phyloP scores from a whole-genome alignment of 177 flowering plant genomes.

The Vitis hybrid region DNA sequence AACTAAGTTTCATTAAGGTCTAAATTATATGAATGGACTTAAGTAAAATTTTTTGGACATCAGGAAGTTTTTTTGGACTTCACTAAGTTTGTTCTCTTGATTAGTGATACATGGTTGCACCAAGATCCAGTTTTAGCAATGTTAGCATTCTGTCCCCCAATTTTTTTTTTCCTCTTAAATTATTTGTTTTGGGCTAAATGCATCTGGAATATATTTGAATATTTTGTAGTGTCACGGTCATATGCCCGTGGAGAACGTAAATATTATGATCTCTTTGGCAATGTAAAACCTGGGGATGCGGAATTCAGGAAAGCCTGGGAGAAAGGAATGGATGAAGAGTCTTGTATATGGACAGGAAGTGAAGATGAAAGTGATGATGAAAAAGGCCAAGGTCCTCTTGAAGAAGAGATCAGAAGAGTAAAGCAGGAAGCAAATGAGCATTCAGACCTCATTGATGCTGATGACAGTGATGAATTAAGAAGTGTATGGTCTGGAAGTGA shows the following conservation, averaged over 20 bases:
- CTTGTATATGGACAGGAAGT: conserved; percentile 80
- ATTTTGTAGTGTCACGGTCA: conserved; percentile 47
- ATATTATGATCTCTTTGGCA: conserved; percentile 80
- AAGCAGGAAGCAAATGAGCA: conserved; percentile 71
- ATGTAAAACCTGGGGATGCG: conserved; percentile 54
- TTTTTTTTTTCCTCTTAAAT: too few species aligned
- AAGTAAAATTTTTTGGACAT: neutral
- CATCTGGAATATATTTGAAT: neutral
- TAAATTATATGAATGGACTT: too few species aligned
- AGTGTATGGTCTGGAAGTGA: conserved; percentile 95
- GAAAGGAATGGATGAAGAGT: conserved; percentile 62
- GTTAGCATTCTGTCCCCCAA: too few species aligned
- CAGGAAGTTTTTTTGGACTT: neutral
- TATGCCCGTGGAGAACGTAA: conserved; percentile 52
- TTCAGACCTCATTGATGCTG: conserved; percentile 78
- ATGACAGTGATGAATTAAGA: conserved; percentile 86
- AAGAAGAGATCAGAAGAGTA: conserved; percentile 61
- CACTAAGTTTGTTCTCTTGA: too few species aligned
- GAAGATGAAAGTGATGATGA: conserved; percentile 61
- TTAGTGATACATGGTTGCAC: too few species aligned
- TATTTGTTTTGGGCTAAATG: neutral
- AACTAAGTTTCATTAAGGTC: too few species aligned
- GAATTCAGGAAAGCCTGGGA: conserved; percentile 68
- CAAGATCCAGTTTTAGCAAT: too few species aligned
- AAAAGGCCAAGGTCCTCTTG: conserved; percentile 29